These are phyloP conservation scores for Stemphylium vesicarium DNA, from an alignment of 2,329 filamentous ascomycete genomes.

Conservation along the genomic window DNA sequence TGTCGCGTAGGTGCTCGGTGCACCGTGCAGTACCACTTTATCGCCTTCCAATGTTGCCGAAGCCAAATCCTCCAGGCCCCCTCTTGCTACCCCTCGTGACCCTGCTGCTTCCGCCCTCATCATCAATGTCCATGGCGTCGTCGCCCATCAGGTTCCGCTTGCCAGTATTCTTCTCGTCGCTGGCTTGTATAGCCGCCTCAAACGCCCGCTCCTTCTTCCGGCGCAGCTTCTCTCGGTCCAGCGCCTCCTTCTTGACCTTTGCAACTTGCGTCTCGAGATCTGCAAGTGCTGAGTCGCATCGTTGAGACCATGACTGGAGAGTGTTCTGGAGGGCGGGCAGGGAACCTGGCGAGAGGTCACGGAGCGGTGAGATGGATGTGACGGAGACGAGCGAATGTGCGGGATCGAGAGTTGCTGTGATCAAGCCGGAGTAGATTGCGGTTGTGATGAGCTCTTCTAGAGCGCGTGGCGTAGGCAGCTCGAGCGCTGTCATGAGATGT, in stretches of 20 bases:
- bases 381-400: constrained; percentile 76
- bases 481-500: constrained; percentile 69
- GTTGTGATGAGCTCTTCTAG: constrained; percentile 87
- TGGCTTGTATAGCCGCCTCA: constrained; percentile 33
- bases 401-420: constrained; percentile 84
- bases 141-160: constrained; percentile 33
- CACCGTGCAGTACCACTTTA: constrained; percentile 22
- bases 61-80: constrained; percentile 33
- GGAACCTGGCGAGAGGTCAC: constrained; percentile 79
- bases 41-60: constrained; percentile 36
- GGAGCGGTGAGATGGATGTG: constrained; percentile 80
- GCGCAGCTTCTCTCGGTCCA: constrained; percentile 51
- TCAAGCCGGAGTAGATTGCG: constrained; percentile 83
- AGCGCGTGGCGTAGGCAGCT: constrained; percentile 68
- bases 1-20: too few relatives aligned
- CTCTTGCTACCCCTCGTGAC: constrained; percentile 39
- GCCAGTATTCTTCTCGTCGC: constrained; percentile 38
- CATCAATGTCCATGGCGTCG: constrained; percentile 48
- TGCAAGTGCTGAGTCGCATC: constrained; percentile 75
- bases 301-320: constrained; percentile 76
- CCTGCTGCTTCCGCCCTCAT: constrained; percentile 38
- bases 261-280: constrained; percentile 79
- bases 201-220: constrained; percentile 51
- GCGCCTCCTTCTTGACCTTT: constrained; percentile 61
- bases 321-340: constrained; percentile 71